Percentiles rank a stretch among this genome's conserved stretches.
These are phyloP conservation scores for Lasiosphaeria ovina DNA, from an alignment of 495 filamentous ascomycete genomes.

Conservation along the genomic window DNA sequence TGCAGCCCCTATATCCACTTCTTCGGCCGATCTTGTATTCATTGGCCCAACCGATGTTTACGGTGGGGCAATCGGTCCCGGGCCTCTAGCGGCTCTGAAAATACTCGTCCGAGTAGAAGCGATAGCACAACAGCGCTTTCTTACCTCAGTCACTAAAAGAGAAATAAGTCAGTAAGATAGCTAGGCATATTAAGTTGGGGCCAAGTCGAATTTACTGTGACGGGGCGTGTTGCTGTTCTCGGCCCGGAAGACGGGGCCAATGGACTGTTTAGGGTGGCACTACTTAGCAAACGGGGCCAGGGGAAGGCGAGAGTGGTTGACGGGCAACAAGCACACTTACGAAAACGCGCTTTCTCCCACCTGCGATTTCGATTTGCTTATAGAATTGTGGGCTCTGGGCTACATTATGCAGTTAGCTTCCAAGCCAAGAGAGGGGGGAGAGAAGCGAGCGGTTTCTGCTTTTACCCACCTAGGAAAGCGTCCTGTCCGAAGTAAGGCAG, in stretches of 20 bases:
- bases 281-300: constrained; percentile 54
- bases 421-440: not conserved
- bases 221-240: constrained; percentile 96
- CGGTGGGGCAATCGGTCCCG: too few species aligned
- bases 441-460: not conserved
- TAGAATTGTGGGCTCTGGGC: constrained; percentile 73
- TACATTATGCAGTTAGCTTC: not conserved
- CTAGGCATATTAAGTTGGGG: not conserved
- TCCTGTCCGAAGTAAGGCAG: constrained; percentile 86
- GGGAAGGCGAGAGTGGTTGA: constrained; percentile 40
- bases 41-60: too few species aligned
- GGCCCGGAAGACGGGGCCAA: constrained; percentile 72
- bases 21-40: too few species aligned
- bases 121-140: too few species aligned
- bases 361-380: constrained; percentile 95
- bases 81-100: too few species aligned
- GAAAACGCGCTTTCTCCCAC: constrained; percentile 85
- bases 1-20: too few species aligned
- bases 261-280: not conserved
- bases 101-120: too few species aligned
- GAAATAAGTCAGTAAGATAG: not conserved
- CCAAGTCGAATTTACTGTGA: constrained; percentile 77
- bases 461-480: constrained; percentile 65
- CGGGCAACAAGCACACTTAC: too few species aligned
- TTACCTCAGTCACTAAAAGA: constrained; percentile 37